Conservation (phyloP, 1,284 basidiomycete species). For the Clitocybe nebularis region DNA sequence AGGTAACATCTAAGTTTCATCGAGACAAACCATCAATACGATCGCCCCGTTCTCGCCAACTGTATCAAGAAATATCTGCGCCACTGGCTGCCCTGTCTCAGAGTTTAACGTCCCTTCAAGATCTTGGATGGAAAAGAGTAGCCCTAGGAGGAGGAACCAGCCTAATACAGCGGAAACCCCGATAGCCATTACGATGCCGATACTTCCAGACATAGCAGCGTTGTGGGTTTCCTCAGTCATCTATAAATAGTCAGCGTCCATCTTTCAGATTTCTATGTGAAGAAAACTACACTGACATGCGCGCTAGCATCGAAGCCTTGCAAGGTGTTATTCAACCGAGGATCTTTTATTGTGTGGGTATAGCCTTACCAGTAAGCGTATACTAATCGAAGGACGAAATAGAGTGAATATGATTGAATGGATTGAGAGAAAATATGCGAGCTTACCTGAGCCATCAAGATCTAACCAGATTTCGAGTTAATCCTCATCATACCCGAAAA, state of each 20-base stretch:
- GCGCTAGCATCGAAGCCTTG: constrained; percentile 69
- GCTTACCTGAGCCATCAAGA: constrained; percentile 59
- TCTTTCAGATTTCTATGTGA: not conserved
- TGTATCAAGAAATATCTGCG: constrained; percentile 73
- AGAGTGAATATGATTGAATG: not conserved
- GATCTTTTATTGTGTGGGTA: not conserved
- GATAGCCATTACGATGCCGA: constrained; percentile 69
- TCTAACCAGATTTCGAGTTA: constrained; percentile 23
- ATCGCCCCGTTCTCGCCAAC: constrained; percentile 70
- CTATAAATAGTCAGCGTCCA: constrained; percentile 36
- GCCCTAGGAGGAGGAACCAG: constrained; percentile 67
- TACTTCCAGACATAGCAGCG: constrained; percentile 62
- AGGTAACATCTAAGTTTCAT: no score
- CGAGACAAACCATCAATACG: constrained; percentile 53
- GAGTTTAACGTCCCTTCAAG: constrained; percentile 50
- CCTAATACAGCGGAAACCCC: constrained; percentile 71
- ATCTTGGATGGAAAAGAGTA: constrained; percentile 76
- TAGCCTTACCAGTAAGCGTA: constrained; percentile 53
- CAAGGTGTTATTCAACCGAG: constrained; percentile 1
- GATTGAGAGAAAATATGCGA: not conserved
- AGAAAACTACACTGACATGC: constrained; percentile 40
- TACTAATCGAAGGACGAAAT: constrained; percentile 34
- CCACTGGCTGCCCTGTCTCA: constrained; percentile 62
- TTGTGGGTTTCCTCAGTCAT: constrained; percentile 80
- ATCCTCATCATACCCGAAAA: not conserved